These are phyloP conservation scores for Intubia oerlemansii DNA, from an alignment of 2,329 filamentous ascomycete genomes.

Conservation along the genomic window DNA sequence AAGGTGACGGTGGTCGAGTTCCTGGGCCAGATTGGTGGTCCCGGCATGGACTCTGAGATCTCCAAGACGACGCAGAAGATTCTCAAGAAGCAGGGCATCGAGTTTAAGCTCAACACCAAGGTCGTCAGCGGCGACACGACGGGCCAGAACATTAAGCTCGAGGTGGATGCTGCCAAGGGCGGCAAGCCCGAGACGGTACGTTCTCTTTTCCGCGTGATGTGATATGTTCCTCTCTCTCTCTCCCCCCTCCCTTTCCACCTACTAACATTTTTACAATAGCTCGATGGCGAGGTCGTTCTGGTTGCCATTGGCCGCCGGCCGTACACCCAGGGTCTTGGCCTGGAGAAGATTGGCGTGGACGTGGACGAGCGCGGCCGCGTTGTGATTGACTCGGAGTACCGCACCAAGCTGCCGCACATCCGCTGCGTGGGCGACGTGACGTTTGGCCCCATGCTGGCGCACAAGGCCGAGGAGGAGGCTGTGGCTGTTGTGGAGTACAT, in stretches of 20 bases:
- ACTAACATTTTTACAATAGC: slow-evolving; percentile 22
- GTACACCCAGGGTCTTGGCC: slow-evolving; percentile 75
- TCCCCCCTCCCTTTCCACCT: background rate
- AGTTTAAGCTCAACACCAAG: slow-evolving; percentile 97
- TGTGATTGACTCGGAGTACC: slow-evolving; percentile 96
- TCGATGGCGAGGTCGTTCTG: slow-evolving; percentile 87
- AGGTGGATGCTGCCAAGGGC: slow-evolving; percentile 82
- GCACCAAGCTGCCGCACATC: slow-evolving; percentile 93
- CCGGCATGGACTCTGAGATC: slow-evolving; percentile 91
- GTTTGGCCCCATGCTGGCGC: slow-evolving; percentile 95
- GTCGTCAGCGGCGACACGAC: slow-evolving; percentile 67
- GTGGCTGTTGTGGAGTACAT: slow-evolving; percentile 93
- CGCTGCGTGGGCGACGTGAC: slow-evolving; percentile 91
- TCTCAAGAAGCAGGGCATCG: slow-evolving; percentile 86
- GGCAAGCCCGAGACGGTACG: slow-evolving; percentile 81
- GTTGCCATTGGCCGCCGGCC: slow-evolving; percentile 92
- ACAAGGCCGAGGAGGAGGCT: slow-evolving; percentile 97
- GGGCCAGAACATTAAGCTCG: slow-evolving; percentile 58
- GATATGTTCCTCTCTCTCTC: background rate
- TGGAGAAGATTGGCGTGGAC: slow-evolving; percentile 87
- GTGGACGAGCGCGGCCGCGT: slow-evolving; percentile 83
- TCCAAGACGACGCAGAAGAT: slow-evolving; percentile 84
- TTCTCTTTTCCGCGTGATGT: background rate
- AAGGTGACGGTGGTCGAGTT: slow-evolving; percentile 98
- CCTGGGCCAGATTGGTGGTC: slow-evolving; percentile 85